Evolutionary conservation across 2,329 filamentous ascomycete species (phyloP), one percentile per base, ranked within the genome.

Genomic region (Metarhizium brunneum): DNA sequence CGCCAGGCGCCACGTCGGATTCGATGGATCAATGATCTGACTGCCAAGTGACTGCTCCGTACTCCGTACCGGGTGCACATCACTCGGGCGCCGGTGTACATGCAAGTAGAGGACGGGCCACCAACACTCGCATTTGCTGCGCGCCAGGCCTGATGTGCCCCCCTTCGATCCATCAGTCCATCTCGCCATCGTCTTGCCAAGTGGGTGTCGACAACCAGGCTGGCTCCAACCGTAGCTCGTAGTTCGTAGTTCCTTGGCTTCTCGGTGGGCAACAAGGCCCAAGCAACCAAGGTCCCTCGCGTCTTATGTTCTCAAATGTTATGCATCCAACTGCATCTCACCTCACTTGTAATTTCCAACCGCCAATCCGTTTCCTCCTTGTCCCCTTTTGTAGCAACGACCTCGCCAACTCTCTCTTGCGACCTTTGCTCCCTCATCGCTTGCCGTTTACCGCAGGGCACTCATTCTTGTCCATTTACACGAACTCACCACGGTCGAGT

Each of bases 351-450:
- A 52, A 52, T 43, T 52, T 45, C 50, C 36, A 45, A 43, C 50
- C 50, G 50, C 50, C 50, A 52, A 43, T 52, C 36, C 38, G 25
- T 40, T 43, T n/a, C 48, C 29, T 29, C 29, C 32, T 38, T 36
- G 16, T 38, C 8, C n/a, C 32, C 6, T 29, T 18, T 45, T 7
- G n/a, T n/a, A 30, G 20, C 36, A 52, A 52, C 38, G 8, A 45
- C 29, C 40, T 38, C 30, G 18, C 18, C 56, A 50, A 47, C 50
- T 48, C 50, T 43, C 50, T 29, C 51, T 43, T 54, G 51, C 54
- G 58, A 56, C 59, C 50, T 61, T 57, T 54, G 58, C 56, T 58
- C 59, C 56, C 56, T 47, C 56, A 58, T 45, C n/a, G 42, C 42
- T 6, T 45, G 42, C n/a, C n/a, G 18, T 20, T 20, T 45, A 20